A percentile compares a stretch with the other conserved stretches of the same genome.
Evolutionary conservation across 2,329 filamentous ascomycete species (phyloP).

Genomic region (Fusarium sacchari): DNA sequence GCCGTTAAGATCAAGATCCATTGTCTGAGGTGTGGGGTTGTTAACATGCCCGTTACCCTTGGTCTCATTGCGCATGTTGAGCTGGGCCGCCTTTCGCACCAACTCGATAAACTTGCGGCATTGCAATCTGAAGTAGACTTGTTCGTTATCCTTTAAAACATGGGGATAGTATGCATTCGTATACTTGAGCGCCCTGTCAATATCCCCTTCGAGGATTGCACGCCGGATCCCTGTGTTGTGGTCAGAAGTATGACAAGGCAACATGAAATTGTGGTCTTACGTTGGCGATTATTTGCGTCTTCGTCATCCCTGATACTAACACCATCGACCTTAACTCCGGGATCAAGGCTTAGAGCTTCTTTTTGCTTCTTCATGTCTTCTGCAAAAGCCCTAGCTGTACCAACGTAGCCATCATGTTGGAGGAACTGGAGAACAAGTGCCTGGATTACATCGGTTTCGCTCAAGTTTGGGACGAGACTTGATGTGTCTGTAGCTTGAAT

Average conservation of each 20-base stretch:
- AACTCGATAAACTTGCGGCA: conserved; percentile 97
- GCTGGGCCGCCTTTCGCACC: conserved; percentile 78
- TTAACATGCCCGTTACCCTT: conserved; percentile 56
- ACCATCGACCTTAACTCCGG: conserved; percentile 61
- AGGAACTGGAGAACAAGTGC: conserved; percentile 86
- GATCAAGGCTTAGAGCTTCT: conserved; percentile 70
- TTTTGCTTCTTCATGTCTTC: conserved; percentile 82
- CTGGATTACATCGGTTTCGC: conserved; percentile 83
- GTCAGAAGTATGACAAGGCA: conserved; percentile 25
- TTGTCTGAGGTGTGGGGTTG: conserved; percentile 57
- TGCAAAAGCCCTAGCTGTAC: conserved; percentile 89
- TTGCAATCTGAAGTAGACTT: conserved; percentile 86
- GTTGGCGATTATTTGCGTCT: conserved; percentile 86
- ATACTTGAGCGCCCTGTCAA: conserved; percentile 87
- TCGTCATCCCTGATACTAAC: conserved; percentile 81
- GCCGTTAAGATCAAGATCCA: conserved; percentile 66
- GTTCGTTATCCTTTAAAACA: conserved; percentile 81
- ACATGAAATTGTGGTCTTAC: conserved; percentile 59
- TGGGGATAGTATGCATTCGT: conserved; percentile 82
- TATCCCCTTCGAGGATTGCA: conserved; percentile 89
- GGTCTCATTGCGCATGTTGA: conserved; percentile 60
- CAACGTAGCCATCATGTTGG: conserved; percentile 94
- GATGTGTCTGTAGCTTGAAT: conserved; percentile 69
- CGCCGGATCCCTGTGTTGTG: conserved; percentile 76
- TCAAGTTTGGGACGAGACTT: conserved; percentile 69